Conservation (phyloP, 2,329 filamentous ascomycete genomes). For the Cordyceps pruinosa region DNA sequence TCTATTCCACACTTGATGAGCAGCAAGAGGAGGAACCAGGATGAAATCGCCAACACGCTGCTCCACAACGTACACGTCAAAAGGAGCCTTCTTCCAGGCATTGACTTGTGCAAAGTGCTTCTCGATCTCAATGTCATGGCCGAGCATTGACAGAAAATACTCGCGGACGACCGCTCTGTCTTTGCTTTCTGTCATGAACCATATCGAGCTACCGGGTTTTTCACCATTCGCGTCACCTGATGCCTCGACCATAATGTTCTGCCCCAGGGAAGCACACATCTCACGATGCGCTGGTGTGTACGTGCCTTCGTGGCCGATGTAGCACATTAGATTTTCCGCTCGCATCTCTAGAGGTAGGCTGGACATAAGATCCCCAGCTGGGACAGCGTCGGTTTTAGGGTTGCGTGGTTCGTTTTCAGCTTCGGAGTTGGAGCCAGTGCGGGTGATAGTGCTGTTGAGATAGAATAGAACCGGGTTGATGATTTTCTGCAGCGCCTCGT, state of each 20-base stretch:
- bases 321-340: slow-evolving; percentile 96
- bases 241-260: slow-evolving; percentile 97
- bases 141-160: slow-evolving; percentile 87
- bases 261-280: slow-evolving; percentile 93
- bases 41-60: slow-evolving; percentile 89
- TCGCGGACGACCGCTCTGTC: slow-evolving; percentile 86
- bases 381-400: slow-evolving; percentile 52
- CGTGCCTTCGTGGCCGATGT: slow-evolving; percentile 94
- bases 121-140: slow-evolving; percentile 94
- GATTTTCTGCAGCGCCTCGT: slow-evolving; percentile 65
- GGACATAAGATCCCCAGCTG: slow-evolving; percentile 90
- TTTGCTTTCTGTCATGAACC: slow-evolving; percentile 98
- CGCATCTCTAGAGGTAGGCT: slow-evolving; percentile 80
- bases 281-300: slow-evolving; percentile 93
- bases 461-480: slow-evolving; percentile 84
- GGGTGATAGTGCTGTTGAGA: slow-evolving; percentile 69
- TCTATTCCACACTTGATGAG: slow-evolving; percentile 97
- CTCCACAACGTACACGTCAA: slow-evolving; percentile 87
- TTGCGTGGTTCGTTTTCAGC: slow-evolving; percentile 34
- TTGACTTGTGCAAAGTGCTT: slow-evolving; percentile 94
- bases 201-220: slow-evolving; percentile 81
- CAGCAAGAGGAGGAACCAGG: slow-evolving; percentile 82
- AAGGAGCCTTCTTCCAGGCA: slow-evolving; percentile 91
- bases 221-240: slow-evolving; percentile 68
- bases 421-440: slow-evolving; percentile 24